Evolutionary conservation across 257 asterid genomes (phyloP), one percentile per base, ranked within the genome.

Genomic region (Orobanche coerulescens): DNA sequence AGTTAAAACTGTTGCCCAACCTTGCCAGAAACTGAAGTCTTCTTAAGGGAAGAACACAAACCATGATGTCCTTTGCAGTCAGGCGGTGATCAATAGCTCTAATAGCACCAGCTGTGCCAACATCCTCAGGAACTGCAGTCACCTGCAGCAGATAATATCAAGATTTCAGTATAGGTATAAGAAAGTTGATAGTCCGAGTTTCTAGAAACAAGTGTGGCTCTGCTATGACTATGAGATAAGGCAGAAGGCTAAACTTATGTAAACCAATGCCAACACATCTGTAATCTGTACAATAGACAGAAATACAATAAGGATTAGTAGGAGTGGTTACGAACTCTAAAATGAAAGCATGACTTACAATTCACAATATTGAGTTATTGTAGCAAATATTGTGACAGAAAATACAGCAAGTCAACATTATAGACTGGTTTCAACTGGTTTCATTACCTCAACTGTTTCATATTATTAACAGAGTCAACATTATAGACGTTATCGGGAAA

Each of bases 71-170:
- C 59, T 77, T 79, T 0, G 94, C 94, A 68, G 83, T 85, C 74
- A 91, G 79, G 67, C 84, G 95, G 69, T 75, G 95, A 78, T 77
- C 79, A 66, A 91, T 88, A 54, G 95, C 90, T 67, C 94, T 80
- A 76, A 91, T 73, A 63, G 98, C 96, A 72, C 93, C 95, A 73
- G 98, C 96, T 54, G 96, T 88, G 47, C 98, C 98, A 7, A 84
- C 79, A 71, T 91, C 96, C 73, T 91, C 98, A 1, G 96, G 80
- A 58, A 91, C 98, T 69, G 96, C 84, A 48, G 80, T 81, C 28
- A 91, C 98, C 98, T 91, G 90, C 65, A 86, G 61, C 57, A 56
- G 51, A 67, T 65, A 50, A 37, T 20, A 47, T 18, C 30, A 47
- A 34, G 60, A 47, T 50, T 30, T 49, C 47, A 25, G 46, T 57